Base-by-base conservation (phyloP, 257 asterid genomes). In the Nicotiana noctiflora region DNA sequence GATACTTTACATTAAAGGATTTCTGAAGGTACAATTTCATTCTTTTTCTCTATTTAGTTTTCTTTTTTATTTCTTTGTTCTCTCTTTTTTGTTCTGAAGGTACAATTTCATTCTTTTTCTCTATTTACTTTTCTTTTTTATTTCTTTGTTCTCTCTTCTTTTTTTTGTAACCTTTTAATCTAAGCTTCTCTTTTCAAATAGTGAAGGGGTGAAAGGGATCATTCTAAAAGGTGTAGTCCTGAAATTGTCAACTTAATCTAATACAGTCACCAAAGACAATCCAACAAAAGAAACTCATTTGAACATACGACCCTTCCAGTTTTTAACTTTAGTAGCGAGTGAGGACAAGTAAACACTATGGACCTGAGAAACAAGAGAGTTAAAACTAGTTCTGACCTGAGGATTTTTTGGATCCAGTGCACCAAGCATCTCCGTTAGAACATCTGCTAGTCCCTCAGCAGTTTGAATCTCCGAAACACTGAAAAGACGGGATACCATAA, bases 391-490 rank as follows among this genome's bases (percentile, higher is more conserved):
- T 14, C 75, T 68, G 72, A 95, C 99, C 98, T 90, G 96, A 62
- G 88, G 92, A 83, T 85, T 90, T 44, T 88, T 90, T 23, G 94
- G 96, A 84, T 87, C 94, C 88, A 96, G 87, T 79, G 97, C 99
- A 86, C 88, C 81, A 53, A 96, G 88, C 95, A 96, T 94, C 86
- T 96, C 99, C 89, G 86, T 85, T 75, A 96, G 86, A 74, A 96
- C 94, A 74, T 91, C 97, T 18, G 90, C 88, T 79, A 94, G 67
- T 68, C 98, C 98, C 85, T 89, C 93, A 19, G 98, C 99, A 86
- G 82, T 96, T 87, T 89, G 94, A 57, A 96, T 90, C 90, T 96
- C 99, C 17, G 89, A 82, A 93, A 88, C 85, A 86, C 98, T 95
- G 86, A 81, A 84, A 72, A 72, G 37, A 72, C 40, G 8, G 23